A percentile compares a stretch with the other conserved stretches of the same genome.
These are phyloP conservation scores for Gymnopus androsaceus DNA, from an alignment of 1,284 basidiomycete species.

Conservation along the genomic window DNA sequence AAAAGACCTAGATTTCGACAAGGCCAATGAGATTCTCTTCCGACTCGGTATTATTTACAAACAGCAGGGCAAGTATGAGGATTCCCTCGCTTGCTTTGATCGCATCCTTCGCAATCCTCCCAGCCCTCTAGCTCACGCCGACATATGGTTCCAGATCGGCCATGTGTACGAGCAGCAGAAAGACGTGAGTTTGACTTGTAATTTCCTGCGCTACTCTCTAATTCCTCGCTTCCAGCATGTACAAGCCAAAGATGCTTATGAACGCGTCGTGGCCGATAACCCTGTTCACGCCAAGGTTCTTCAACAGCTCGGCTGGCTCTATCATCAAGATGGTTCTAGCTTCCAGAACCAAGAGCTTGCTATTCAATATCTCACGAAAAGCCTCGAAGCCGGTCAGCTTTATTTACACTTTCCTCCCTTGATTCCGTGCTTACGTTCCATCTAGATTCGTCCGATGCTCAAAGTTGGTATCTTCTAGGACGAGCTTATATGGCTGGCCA, in stretches of 20 bases:
- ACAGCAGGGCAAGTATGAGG: conserved; percentile 91
- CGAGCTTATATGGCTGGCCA: conserved; percentile 99
- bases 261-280: conserved; percentile 93
- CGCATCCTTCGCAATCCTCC: conserved; percentile 96
- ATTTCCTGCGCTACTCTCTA: not conserved
- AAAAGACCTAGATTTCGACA: conserved; percentile 86
- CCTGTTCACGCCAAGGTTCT: conserved; percentile 95
- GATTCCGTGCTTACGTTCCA: conserved; percentile 5
- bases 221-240: conserved; percentile 60
- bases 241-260: conserved; percentile 93
- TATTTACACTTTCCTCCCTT: conserved; percentile 1
- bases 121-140: conserved; percentile 91
- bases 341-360: conserved; percentile 97
- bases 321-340: conserved; percentile 90
- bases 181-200: conserved; percentile 62
- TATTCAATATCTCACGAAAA: conserved; percentile 92
- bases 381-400: conserved; percentile 83
- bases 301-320: conserved; percentile 97
- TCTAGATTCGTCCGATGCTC: conserved; percentile 89
- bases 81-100: conserved; percentile 90
- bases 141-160: conserved; percentile 99
- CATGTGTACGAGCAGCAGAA: conserved; percentile 98
- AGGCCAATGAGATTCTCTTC: conserved; percentile 98
- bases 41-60: conserved; percentile 99
- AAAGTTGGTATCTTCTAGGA: conserved; percentile 98